A percentile compares a stretch with the other conserved stretches of the same genome.
These are phyloP conservation scores for Hansenula lynferdii DNA, from an alignment of 1,139 yeast species.

Conservation along the genomic window DNA sequence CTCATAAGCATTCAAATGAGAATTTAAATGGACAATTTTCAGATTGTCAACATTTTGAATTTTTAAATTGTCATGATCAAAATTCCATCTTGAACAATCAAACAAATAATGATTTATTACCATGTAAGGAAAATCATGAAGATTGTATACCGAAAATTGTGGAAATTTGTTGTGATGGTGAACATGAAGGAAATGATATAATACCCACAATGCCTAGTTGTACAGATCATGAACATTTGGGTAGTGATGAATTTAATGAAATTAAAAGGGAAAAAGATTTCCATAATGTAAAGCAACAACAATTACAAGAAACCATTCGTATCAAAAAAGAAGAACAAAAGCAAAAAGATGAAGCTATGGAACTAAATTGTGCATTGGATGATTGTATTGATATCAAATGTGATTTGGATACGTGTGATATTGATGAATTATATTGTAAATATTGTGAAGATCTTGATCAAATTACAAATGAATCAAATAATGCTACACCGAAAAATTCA, in stretches of 20 bases:
- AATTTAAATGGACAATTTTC: slow-evolving; percentile 14
- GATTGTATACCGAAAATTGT: slow-evolving; percentile 31
- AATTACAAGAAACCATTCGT: too few species aligned
- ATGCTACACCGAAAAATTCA: neutral
- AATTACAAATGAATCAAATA: neutral
- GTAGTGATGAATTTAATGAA: slow-evolving; percentile 4
- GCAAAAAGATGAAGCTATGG: slow-evolving; percentile 1
- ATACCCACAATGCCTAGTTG: slow-evolving; percentile 8
- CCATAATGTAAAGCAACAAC: neutral
- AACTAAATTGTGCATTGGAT: slow-evolving; percentile 15
- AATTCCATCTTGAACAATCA: slow-evolving; percentile 6
- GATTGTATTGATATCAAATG: slow-evolving; percentile 22
- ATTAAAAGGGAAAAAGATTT: neutral
- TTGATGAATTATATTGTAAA: slow-evolving; percentile 22
- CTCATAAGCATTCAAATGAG: slow-evolving; percentile 17
- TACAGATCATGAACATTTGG: slow-evolving; percentile 3
- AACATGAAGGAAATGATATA: slow-evolving; percentile 17
- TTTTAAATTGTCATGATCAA: slow-evolving; percentile 30
- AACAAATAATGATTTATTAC: slow-evolving; percentile 7
- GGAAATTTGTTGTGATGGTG: slow-evolving; percentile 33
- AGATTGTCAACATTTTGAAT: slow-evolving; percentile 36
- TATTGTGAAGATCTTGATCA: slow-evolving; percentile 17
- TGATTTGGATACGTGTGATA: slow-evolving; percentile 22
- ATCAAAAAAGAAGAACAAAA: slow-evolving; percentile 1
- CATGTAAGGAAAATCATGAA: slow-evolving; percentile 18